These are phyloP conservation scores for Agaricus bisporus DNA, from an alignment of 768 basidiomycete species.

Conservation along the genomic window DNA sequence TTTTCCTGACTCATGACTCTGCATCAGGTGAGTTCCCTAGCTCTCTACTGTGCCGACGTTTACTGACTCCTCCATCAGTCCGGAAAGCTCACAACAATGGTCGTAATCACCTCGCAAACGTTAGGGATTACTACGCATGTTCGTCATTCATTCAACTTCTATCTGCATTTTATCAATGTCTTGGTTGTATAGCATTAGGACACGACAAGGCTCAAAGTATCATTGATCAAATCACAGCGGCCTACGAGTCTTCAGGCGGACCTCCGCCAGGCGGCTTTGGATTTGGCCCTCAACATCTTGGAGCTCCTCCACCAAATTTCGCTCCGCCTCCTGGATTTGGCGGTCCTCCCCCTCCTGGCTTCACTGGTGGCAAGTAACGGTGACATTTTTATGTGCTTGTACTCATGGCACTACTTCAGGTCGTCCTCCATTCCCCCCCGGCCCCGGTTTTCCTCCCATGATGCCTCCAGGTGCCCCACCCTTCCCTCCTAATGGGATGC, in stretches of 20 bases:
- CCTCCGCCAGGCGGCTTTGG: constrained; percentile 87
- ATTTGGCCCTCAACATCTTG: constrained; percentile 77
- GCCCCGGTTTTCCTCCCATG: constrained; percentile 49
- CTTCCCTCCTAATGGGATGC: constrained; percentile 60
- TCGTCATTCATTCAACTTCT: constrained; percentile 16
- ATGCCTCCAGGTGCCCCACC: constrained; percentile 56
- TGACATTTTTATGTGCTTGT: neutral
- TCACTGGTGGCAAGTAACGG: constrained; percentile 42
- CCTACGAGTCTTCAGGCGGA: constrained; percentile 82
- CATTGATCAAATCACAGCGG: constrained; percentile 96
- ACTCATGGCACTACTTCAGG: constrained; percentile 25
- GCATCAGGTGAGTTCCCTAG: constrained; percentile 61
- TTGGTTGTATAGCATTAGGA: constrained; percentile 56
- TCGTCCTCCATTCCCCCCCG: constrained; percentile 70
- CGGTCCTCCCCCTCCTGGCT: constrained; percentile 47
- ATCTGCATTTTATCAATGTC: neutral
- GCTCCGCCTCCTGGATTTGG: constrained; percentile 45
- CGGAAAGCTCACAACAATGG: constrained; percentile 98
- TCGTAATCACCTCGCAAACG: constrained; percentile 93
- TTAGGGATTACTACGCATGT: constrained; percentile 97
- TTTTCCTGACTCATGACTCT: constrained; percentile 91
- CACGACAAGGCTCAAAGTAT: constrained; percentile 98
- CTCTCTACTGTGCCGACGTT: neutral
- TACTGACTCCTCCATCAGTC: constrained; percentile 41
- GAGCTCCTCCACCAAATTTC: constrained; percentile 42